Conservation (phyloP, 768 basidiomycete genomes). For the Trametes meyenii region DNA sequence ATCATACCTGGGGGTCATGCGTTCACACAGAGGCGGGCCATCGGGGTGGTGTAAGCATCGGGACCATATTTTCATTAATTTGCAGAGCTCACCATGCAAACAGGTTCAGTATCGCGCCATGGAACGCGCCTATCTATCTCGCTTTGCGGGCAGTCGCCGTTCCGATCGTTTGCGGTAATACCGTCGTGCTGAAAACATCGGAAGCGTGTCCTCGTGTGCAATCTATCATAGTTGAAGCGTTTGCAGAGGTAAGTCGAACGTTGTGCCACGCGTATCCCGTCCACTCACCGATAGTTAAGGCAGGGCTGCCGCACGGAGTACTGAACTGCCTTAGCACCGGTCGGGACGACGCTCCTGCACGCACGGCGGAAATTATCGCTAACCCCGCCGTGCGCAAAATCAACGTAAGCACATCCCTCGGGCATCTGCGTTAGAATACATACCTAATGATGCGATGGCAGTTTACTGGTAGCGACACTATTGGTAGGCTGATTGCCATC, state of each 20-base stretch:
- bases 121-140: constrained; percentile 55
- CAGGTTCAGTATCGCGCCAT: constrained; percentile 48
- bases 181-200: constrained; percentile 55
- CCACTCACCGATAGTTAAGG: constrained; percentile 33
- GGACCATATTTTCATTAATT: not conserved
- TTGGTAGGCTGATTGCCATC: constrained; percentile 54
- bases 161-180: constrained; percentile 59
- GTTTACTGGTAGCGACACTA: constrained; percentile 60
- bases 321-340: constrained; percentile 57
- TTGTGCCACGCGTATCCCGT: no score
- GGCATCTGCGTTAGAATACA: not conserved
- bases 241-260: constrained; percentile 43
- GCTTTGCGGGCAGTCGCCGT: constrained; percentile 48
- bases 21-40: constrained; percentile 48
- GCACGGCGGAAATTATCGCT: constrained; percentile 55
- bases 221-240: constrained; percentile 46
- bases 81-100: not conserved
- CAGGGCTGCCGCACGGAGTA: constrained; percentile 62
- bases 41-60: constrained; percentile 52
- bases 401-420: constrained; percentile 41
- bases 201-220: constrained; percentile 53
- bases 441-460: constrained; percentile 19
- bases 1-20: constrained; percentile 47
- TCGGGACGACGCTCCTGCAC: constrained; percentile 43
- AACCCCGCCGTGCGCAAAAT: constrained; percentile 56